phyloP scores from a whole-genome alignment of 1,284 basidiomycete species.

The Athelia sp. region DNA sequence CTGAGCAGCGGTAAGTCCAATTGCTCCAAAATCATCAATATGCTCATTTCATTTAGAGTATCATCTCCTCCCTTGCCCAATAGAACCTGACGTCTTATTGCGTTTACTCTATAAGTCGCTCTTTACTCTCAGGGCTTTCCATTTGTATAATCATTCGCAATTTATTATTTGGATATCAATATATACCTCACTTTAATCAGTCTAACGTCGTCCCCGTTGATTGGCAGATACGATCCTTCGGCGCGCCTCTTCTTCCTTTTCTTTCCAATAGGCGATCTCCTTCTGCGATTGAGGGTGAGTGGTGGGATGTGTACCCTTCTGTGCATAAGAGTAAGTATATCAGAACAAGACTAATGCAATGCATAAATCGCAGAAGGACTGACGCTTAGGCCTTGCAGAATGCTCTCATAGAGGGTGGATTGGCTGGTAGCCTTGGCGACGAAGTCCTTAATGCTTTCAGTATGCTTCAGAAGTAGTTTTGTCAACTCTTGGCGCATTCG shows the following conservation, averaged over 20 bases:
- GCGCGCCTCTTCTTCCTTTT: constrained; percentile 50
- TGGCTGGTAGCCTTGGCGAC: constrained; percentile 64
- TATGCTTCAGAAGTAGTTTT: constrained; percentile 72
- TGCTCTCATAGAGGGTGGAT: constrained; percentile 67
- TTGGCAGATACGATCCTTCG: constrained; percentile 45
- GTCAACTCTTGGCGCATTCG: constrained; percentile 84
- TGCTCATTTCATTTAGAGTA: constrained; percentile 4
- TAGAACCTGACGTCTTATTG: not conserved
- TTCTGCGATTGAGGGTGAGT: constrained; percentile 57
- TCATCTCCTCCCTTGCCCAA: not conserved
- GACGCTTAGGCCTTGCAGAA: constrained; percentile 78
- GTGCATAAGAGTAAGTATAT: constrained; percentile 3
- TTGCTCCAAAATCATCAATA: constrained; percentile 4
- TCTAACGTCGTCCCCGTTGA: constrained; percentile 15
- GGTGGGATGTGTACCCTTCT: constrained; percentile 47
- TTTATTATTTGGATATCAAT: too few relatives aligned
- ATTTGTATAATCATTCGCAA: constrained; percentile 2
- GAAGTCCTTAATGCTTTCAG: constrained; percentile 60
- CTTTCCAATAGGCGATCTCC: constrained; percentile 55
- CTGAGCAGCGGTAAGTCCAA: constrained; percentile 33
- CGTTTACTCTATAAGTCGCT: not conserved
- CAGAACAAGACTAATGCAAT: constrained; percentile 6
- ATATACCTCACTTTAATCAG: too few relatives aligned
- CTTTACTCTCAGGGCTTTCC: not conserved
- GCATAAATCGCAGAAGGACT: too few relatives aligned